Base-by-base conservation (phyloP, 2,329 filamentous ascomycete genomes). In the Tothia fuscella region DNA sequence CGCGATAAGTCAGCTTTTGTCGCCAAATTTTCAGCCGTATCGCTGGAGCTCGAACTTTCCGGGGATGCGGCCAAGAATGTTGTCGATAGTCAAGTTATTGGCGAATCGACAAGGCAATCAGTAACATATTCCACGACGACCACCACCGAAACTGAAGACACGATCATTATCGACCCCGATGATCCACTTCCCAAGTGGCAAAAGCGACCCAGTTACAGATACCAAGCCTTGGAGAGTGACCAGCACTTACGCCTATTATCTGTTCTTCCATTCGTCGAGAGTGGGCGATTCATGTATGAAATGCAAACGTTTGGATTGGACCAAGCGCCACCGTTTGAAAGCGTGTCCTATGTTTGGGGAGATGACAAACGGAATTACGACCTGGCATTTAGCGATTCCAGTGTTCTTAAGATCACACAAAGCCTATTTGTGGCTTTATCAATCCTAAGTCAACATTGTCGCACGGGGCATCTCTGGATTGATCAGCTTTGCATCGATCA, bases 401-500 rank as follows among this genome's bases (percentile, higher is more conserved):
- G 29, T 12, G 33, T 41, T 13, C 31, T 41, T n/a, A 31, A 32
- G 21, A 31, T 41, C 30, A 41, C 39, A 20, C 39, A 31, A 26
- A 41, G 30, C 26, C 30, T 41, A 7, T 29, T 20, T 2, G 19
- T 22, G 13, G 21, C 29, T 12, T 25, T 41, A 6, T 13, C 16
- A 6, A 9, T 13, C 7, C 33, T 41, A 19, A 31, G 25, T 6
- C 33, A 21, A 24, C 39, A 41, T 17, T 41, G 29, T 12, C 33
- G 34, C 20, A 41, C 39, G 6, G 39, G 39, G n/a, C 34, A 41
- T 19, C 12, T 48, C 3, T 47, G 46, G 46, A 41, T 45, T 17
- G 46, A 48, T 44, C 40, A 43, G 14, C 21, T 48, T n/a, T 47
- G 45, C 17, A 48, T 48, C 22, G 35, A 48, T 26, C 44, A 48